phyloP scores from a whole-genome alignment of 768 basidiomycete species.

The Leccinum variicolor region DNA sequence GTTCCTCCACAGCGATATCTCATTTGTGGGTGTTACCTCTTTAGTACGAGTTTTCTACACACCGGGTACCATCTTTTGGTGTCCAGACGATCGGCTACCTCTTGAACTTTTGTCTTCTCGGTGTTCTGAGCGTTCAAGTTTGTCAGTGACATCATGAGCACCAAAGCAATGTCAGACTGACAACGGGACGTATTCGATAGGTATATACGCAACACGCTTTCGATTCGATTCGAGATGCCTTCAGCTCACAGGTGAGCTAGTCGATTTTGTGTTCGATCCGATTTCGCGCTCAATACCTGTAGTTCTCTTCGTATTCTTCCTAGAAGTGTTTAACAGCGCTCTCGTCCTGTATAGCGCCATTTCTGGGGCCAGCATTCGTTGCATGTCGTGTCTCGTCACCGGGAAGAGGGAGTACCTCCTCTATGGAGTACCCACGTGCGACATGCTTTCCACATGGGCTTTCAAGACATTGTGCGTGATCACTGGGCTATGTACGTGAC shows the following conservation, averaged over 20 bases:
- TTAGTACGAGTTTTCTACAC: background rate
- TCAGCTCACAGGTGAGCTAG: slow-evolving; percentile 4
- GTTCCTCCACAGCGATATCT: background rate
- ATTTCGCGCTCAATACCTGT: background rate
- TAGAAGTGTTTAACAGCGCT: slow-evolving; percentile 6
- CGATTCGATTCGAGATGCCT: slow-evolving; percentile 2
- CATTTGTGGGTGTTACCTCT: slow-evolving; percentile 2
- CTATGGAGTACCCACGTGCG: background rate
- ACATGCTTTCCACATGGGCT: slow-evolving; percentile 6
- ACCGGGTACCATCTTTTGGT: background rate
- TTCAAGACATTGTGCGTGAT: slow-evolving; percentile 6
- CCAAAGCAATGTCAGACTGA: background rate
- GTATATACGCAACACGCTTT: slow-evolving; percentile 5
- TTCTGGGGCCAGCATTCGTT: slow-evolving; percentile 2
- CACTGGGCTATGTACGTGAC: slow-evolving; percentile 4
- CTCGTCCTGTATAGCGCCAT: slow-evolving; percentile 6
- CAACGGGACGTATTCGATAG: background rate
- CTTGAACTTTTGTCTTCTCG: slow-evolving; percentile 8
- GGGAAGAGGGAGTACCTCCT: slow-evolving; percentile 5
- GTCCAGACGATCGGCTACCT: slow-evolving; percentile 7
- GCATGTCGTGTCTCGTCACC: slow-evolving; percentile 8
- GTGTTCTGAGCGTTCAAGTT: slow-evolving; percentile 3
- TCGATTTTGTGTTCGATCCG: background rate
- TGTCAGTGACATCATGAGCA: background rate
- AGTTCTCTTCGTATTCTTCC: slow-evolving; percentile 6